Base-by-base conservation (phyloP, 78 protist genomes). In the Anaeramoeba ignava region DNA sequence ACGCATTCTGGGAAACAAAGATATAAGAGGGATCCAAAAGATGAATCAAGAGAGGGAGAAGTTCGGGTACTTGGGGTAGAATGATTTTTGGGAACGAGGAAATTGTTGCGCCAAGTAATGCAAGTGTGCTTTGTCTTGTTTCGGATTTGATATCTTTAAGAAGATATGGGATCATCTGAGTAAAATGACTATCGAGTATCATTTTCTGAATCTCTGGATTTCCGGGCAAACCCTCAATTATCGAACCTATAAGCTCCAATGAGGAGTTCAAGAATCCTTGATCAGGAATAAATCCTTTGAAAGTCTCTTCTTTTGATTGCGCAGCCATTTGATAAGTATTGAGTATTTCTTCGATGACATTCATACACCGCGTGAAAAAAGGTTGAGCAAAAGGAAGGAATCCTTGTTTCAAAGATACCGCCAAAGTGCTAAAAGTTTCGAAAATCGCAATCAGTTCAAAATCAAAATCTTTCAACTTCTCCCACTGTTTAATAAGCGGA, bases 1-100 rank as follows among this genome's bases (percentile, higher is more conserved):
- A 33, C 17, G 96, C 94, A 81, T 94, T 94, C 88, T 90, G 91
- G 88, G 94, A 91, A 38, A 85, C 88, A 31, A 88, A 92, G 8
- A 85, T 2, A 42, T 8, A 39, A 36, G 85, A 87, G 41, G 83
- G 90, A 39, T 33, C 37, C 17, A 93, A 81, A 81, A 86, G 82
- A 1, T 0, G 39, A 39, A 12, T 34, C 27, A 93, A 42, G 38
- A 89, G 40, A 2, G 67, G 89, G n/a, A 92, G 23, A 37, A 87
- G 38, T 3, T 86, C 87, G 23, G 33, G 42, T 33, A 92, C 81
- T 34, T n/a, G 37, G 0, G 80, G 78, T 42, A 39, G 68, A 78
- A 92, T 82, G 36, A 67, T 87, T 3, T 82, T 1, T 42, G 84
- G 42, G 81, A 87, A 85, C 2, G 42, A 1, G 86, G 78, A 89